Evolutionary conservation across 129 eudicot genomes (phyloP).

Genomic region (Sambucus nigra): DNA sequence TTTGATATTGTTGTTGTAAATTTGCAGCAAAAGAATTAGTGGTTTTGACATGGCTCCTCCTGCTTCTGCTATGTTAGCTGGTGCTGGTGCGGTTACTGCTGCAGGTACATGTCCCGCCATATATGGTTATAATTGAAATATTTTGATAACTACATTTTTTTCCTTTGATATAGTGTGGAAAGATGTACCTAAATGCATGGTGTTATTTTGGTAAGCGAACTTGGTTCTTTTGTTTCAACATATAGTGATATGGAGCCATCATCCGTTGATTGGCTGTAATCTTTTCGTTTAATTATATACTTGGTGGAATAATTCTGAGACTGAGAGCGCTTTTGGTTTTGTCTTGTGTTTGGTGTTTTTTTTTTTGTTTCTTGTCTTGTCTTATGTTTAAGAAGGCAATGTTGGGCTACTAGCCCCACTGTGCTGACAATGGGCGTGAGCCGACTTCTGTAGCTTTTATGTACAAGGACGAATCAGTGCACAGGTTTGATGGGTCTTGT

Average conservation of each 20-base stretch:
- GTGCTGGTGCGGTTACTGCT: slow-evolving; percentile 48
- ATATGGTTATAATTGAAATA: slow-evolving; percentile 6
- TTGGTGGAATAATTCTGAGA: slow-evolving; percentile 49
- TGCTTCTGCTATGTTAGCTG: slow-evolving; percentile 65
- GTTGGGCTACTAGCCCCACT: slow-evolving; percentile 99
- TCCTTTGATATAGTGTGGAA: slow-evolving; percentile 67
- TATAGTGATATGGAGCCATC: slow-evolving; percentile 31
- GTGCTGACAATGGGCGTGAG: slow-evolving; percentile 99
- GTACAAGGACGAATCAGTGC: slow-evolving; percentile 69
- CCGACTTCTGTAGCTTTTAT: slow-evolving; percentile 91
- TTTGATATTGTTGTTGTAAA: slow-evolving; percentile 1
- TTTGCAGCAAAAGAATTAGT: slow-evolving; percentile 84
- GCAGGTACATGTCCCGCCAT: slow-evolving; percentile 44
- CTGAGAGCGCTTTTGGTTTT: slow-evolving; percentile 96
- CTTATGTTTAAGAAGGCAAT: slow-evolving; percentile 95
- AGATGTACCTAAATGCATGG: slow-evolving; percentile 67
- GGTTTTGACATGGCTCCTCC: slow-evolving; percentile 99
- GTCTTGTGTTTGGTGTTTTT: slow-evolving; percentile 93
- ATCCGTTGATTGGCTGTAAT: slow-evolving; percentile 28
- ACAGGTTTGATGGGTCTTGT: slow-evolving; percentile 18
- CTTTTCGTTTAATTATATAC: slow-evolving; percentile 34
- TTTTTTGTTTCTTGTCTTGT: slow-evolving; percentile 69
- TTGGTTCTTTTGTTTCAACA: slow-evolving; percentile 37
- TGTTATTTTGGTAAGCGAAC: slow-evolving; percentile 82
- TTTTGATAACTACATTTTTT: slow-evolving; percentile 40